Conservation (phyloP, 768 basidiomycete species). For the Coprinopsis sp. region DNA sequence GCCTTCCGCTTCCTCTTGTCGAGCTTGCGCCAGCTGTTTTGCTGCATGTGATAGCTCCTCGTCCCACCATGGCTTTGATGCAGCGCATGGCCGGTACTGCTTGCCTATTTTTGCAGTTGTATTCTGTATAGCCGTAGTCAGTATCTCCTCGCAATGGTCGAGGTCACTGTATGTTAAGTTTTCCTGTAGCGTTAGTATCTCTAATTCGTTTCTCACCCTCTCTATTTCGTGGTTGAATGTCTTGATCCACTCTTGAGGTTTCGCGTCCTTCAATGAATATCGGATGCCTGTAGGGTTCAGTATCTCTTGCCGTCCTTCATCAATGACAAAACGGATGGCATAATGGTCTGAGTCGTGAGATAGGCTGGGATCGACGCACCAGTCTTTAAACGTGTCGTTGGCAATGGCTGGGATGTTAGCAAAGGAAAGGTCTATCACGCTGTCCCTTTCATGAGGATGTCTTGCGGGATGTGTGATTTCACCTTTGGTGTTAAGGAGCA, state of each 20-base stretch:
- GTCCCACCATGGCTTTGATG: slow-evolving; percentile 21
- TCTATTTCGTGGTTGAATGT: slow-evolving; percentile 6
- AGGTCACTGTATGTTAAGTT: not conserved
- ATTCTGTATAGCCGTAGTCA: slow-evolving; percentile 6
- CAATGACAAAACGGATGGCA: slow-evolving; percentile 15
- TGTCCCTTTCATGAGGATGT: not conserved
- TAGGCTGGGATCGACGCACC: slow-evolving; percentile 14
- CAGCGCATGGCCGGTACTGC: not conserved
- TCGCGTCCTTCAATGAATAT: slow-evolving; percentile 16
- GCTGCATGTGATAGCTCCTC: slow-evolving; percentile 12
- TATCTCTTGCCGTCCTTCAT: slow-evolving; percentile 13
- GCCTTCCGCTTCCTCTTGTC: slow-evolving; percentile 1
- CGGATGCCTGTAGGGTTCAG: slow-evolving; percentile 13
- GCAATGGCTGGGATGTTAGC: slow-evolving; percentile 9
- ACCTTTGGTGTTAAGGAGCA: slow-evolving; percentile 16
- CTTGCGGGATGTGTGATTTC: slow-evolving; percentile 14
- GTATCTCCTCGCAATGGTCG: not conserved
- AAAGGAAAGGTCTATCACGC: slow-evolving; percentile 19
- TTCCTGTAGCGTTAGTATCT: not conserved
- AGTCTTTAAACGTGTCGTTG: slow-evolving; percentile 14
- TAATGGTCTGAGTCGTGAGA: slow-evolving; percentile 18
- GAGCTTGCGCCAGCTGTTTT: slow-evolving; percentile 4
- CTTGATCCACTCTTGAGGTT: slow-evolving; percentile 14
- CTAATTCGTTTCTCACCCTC: not conserved
- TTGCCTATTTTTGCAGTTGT: slow-evolving; percentile 4